Percentiles rank a stretch among this genome's conserved stretches.
Conservation (phyloP, 2,329 filamentous ascomycete genomes). For the Colletotrichum incanum region DNA sequence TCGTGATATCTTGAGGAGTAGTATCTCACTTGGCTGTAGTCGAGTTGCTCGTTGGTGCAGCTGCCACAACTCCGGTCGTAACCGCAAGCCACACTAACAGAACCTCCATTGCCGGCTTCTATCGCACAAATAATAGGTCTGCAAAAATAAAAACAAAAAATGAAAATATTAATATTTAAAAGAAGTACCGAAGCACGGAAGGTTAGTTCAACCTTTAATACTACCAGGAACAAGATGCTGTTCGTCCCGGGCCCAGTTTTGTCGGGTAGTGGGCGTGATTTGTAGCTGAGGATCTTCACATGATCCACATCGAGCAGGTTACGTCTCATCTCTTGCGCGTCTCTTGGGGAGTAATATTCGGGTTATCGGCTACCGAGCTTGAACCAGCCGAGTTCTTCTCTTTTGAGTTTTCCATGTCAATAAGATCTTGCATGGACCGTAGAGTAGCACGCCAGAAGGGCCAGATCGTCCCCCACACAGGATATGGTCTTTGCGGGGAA, state of each 20-base stretch:
- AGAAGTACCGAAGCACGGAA: background rate
- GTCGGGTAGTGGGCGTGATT: background rate
- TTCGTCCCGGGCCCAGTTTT: background rate
- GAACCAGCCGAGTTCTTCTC: background rate
- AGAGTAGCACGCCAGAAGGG: background rate
- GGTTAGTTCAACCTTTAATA: background rate
- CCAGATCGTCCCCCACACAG: background rate
- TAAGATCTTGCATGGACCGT: background rate
- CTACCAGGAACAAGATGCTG: background rate
- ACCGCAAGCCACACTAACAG: background rate
- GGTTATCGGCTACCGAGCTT: background rate
- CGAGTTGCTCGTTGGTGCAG: background rate
- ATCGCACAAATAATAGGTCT: background rate
- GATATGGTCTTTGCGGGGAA: slow-evolving; percentile 17
- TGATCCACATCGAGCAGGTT: background rate
- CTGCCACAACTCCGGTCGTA: background rate
- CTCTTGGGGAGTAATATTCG: background rate
- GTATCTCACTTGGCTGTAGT: background rate
- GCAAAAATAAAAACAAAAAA: too few relatives aligned
- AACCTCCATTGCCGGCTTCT: background rate
- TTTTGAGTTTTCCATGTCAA: background rate
- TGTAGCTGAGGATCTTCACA: background rate
- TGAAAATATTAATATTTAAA: background rate
- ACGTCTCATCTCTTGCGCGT: background rate
- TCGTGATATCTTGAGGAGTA: too few relatives aligned